Base-by-base conservation (phyloP, 768 basidiomycete species). In the Phaffia tasmanica region DNA sequence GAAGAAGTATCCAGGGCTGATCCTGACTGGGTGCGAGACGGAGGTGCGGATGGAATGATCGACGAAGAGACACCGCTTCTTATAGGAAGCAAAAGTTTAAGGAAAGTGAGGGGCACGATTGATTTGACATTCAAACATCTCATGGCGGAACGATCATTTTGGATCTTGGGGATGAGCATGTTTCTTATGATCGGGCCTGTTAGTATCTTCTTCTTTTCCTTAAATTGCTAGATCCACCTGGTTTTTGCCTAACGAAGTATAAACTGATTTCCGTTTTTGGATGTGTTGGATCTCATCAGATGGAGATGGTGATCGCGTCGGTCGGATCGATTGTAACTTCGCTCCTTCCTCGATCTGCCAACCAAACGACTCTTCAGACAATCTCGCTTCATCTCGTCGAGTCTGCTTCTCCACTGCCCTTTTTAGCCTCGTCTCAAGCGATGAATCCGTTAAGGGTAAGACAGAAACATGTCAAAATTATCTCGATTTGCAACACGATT, bases 271-370 rank as follows among this genome's bases (percentile, higher is more conserved):
- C n/a, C 62, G 4, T 32, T 3, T 16, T 3, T 18, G 23, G 25
- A 16, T 15, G 4, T n/a, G 21, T 25, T 46, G 30, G 30, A 54
- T 46, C 2, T n/a, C 3, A 8, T 21, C 56, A 57, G 57, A 62
- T 62, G 19, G 67, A 68, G 62, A 68, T 68, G 67, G 21, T 68
- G 19, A 18, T 68, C 32, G 51, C 51, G 18, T 57, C 55, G 15
- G 32, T 68, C 23, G 67, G 67, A 6, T 50, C 48, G 32, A 62
- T 68, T 57, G 55, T 68, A 32, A 62, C 61, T 16, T 56, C 62
- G 9, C 62, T 68, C 3, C 48, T 68, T 5, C 62, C 57, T 42
- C 35, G 35, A 11, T 27, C 62, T 35, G 25, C 56, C 47, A 46
- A 29, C 29, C 62, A 25, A n/a, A 23, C 30, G 6, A 16, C 1